Conservation (phyloP, 306 rosid species). For the Malus domestica region DNA sequence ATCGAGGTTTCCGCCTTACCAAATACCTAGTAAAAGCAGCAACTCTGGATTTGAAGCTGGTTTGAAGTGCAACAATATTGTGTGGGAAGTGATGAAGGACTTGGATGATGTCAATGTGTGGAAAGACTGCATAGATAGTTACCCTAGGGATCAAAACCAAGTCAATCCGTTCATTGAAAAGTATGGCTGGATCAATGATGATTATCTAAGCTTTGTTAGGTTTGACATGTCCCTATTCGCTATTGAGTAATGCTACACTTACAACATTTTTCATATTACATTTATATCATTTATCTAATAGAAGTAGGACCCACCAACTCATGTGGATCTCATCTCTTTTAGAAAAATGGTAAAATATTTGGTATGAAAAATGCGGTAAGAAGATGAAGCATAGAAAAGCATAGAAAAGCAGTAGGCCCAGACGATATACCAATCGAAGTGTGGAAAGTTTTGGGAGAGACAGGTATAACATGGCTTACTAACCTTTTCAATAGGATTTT, state of each 20-base stretch:
- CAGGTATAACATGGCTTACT: no score
- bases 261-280: no score
- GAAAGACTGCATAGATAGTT: slow-evolving; percentile 46
- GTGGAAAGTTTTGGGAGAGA: no score
- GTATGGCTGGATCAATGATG: slow-evolving; percentile 67
- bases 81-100: slow-evolving; percentile 76
- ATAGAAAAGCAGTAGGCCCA: no score
- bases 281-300: no score
- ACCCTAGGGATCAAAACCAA: slow-evolving; percentile 33
- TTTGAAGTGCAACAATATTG: slow-evolving; percentile 78
- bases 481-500: no score
- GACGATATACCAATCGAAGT: no score
- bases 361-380: no score
- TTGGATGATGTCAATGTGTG: slow-evolving; percentile 58
- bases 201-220: slow-evolving; percentile 50
- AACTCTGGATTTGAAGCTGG: slow-evolving; percentile 83
- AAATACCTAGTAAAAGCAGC: slow-evolving; percentile 61
- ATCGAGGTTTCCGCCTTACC: slow-evolving; percentile 60
- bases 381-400: no score
- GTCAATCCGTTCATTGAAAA: slow-evolving; percentile 58
- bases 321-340: no score
- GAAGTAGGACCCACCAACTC: no score
- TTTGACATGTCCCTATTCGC: slow-evolving; percentile 8
- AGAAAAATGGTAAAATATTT: no score
- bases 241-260: neutral